These are phyloP conservation scores for Coprinellus micaceus DNA, from an alignment of 768 basidiomycete genomes.

Conservation along the genomic window DNA sequence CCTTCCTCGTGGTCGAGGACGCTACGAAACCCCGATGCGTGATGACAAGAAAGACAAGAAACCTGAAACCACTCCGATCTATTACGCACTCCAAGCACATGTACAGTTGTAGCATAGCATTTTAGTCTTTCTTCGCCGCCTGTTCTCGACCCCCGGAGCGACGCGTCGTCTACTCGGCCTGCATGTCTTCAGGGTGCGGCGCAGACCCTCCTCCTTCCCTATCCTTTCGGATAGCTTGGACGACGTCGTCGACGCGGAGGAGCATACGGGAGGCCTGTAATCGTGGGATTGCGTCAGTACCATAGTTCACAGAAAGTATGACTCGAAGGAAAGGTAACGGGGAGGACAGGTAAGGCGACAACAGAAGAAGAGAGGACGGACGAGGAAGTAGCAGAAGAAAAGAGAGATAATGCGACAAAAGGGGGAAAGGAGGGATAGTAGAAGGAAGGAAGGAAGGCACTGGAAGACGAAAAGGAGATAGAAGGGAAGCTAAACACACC, in stretches of 20 bases:
- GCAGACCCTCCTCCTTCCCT: slow-evolving; percentile 49
- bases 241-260: slow-evolving; percentile 90
- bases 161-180: slow-evolving; percentile 27
- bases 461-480: background rate
- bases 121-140: too few species aligned
- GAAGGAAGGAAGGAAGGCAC: background rate
- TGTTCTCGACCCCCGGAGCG: too few species aligned
- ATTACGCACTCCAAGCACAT: too few species aligned
- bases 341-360: background rate
- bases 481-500: slow-evolving; percentile 35
- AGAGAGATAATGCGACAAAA: background rate
- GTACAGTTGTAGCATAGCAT: too few species aligned
- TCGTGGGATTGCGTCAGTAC: background rate
- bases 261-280: slow-evolving; percentile 81
- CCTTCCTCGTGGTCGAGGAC: too few species aligned
- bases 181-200: slow-evolving; percentile 58
- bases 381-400: background rate
- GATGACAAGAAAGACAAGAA: too few species aligned
- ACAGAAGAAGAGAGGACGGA: background rate
- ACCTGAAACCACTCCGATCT: too few species aligned
- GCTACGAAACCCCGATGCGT: too few species aligned
- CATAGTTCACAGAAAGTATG: background rate
- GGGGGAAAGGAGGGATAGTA: slow-evolving; percentile 2
- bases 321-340: too few species aligned
- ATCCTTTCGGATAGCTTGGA: slow-evolving; percentile 82